phyloP scores from a whole-genome alignment of 495 filamentous ascomycete genomes.

The Antarctomyces pellizariae region DNA sequence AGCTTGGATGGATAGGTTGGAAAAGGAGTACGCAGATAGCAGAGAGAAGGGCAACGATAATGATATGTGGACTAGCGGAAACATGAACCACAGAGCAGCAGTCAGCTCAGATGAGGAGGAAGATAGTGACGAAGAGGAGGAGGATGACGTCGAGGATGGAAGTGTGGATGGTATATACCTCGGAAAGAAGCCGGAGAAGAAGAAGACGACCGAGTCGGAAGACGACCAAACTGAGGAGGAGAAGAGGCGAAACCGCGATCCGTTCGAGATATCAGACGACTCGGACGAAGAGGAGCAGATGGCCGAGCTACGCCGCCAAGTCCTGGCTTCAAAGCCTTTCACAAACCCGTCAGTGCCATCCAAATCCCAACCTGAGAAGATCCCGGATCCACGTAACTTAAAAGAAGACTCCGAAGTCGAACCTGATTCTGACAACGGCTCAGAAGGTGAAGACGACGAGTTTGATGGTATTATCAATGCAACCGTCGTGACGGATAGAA shows the following conservation, averaged over 20 bases:
- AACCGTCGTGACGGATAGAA: slow-evolving; percentile 60
- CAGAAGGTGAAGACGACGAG: slow-evolving; percentile 38
- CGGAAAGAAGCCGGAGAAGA: slow-evolving; percentile 24
- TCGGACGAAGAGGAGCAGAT: slow-evolving; percentile 74
- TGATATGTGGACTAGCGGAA: slow-evolving; percentile 69
- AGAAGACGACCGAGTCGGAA: slow-evolving; percentile 6
- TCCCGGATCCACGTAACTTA: slow-evolving; percentile 25
- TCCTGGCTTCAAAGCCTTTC: slow-evolving; percentile 72
- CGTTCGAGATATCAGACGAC: slow-evolving; percentile 50
- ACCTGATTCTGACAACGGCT: slow-evolving; percentile 44
- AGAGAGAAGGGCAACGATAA: slow-evolving; percentile 31
- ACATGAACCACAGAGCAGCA: slow-evolving; percentile 43
- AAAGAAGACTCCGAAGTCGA: slow-evolving; percentile 47
- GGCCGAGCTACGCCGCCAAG: slow-evolving; percentile 67
- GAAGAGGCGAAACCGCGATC: slow-evolving; percentile 29
- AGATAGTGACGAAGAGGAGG: slow-evolving; percentile 27
- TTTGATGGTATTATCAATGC: slow-evolving; percentile 89
- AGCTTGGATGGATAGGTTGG: slow-evolving; percentile 71
- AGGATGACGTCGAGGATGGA: slow-evolving; percentile 19
- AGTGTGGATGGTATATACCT: slow-evolving; percentile 30
- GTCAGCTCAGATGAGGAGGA: slow-evolving; percentile 32
- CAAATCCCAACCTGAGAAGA: slow-evolving; percentile 28
- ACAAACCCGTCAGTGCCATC: slow-evolving; percentile 30
- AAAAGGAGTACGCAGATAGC: slow-evolving; percentile 67
- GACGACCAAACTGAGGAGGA: slow-evolving; percentile 21